Base-by-base conservation (phyloP, 768 basidiomycete species). In the Hericium rajendrae region DNA sequence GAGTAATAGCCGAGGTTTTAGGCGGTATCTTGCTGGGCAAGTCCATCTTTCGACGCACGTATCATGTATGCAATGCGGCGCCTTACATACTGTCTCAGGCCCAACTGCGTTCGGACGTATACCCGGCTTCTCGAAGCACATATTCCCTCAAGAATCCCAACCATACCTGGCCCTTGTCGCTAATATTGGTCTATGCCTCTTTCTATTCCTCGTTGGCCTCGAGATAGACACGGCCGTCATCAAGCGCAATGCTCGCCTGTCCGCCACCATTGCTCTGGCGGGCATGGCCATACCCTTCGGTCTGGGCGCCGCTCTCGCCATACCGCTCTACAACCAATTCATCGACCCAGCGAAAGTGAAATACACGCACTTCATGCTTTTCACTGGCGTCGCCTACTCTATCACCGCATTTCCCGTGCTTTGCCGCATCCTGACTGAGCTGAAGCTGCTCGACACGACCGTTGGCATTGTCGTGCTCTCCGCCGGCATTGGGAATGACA, bases 381-480 rank as follows among this genome's bases (percentile, higher is more conserved):
- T 98, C 71, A 84, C 89, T 10, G 93, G 91, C 13, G 91, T 94
- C 20, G 92, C 93, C 0, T 93, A 85, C 72, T 86, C 87, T 3
- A 92, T 92, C 65, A 91, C 89, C 0, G 90, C 89, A 0, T 90
- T 92, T 60, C 90, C 91, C 0, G 86, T 93, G 2, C 75, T 93
- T 6, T 91, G 88, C 69, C 79, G 94, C 60, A 88, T 97, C 70
- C 75, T 97, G 48, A 88, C 88, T 1, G 94, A 97, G 67, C 81
- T 95, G 56, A 93, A 94, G 70, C 75, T 99, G 1, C 77, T 98
- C 59, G 88, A 94, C 59, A 97, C 92, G 0, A 85, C 84, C 0
- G 91, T 99, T 39, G 97, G 94, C 5, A 85, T 97, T 58, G 84
- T 97, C 24, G 94, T 94, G 1, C 80, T 99, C 20, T 90, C 90